phyloP scores from a whole-genome alignment of 2,329 filamentous ascomycete species.

The Colletotrichum australisinense region DNA sequence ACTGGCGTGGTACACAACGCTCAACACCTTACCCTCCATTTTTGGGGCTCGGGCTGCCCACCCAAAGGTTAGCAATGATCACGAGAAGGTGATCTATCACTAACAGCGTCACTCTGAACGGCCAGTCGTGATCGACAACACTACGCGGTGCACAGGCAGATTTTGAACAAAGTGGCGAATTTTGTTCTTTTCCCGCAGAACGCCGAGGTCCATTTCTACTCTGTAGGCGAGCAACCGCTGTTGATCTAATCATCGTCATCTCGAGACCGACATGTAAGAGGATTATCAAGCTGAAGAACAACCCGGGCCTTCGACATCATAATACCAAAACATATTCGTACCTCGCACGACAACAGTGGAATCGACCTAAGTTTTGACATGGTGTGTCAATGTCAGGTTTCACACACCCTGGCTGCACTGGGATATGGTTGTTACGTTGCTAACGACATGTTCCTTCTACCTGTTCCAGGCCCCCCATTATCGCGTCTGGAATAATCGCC shows the following conservation, averaged over 20 bases:
- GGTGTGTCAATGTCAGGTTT: slow-evolving; percentile 14
- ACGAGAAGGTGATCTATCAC: slow-evolving; percentile 10
- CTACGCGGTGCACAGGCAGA: not conserved
- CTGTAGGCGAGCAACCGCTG: not conserved
- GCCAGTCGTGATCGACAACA: slow-evolving; percentile 2
- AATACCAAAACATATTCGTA: slow-evolving; percentile 3
- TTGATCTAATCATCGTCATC: not conserved
- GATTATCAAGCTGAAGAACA: not conserved
- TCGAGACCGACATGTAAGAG: not conserved
- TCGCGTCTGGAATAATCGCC: slow-evolving; percentile 10
- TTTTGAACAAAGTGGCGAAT: not conserved
- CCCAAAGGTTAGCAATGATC: slow-evolving; percentile 12
- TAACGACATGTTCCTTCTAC: not conserved
- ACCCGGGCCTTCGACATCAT: not conserved
- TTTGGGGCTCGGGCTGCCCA: not conserved
- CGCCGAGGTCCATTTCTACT: not conserved
- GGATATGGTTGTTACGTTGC: slow-evolving; percentile 11
- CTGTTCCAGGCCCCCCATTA: not conserved
- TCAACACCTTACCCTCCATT: slow-evolving; percentile 19
- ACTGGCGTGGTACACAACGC: slow-evolving; percentile 10
- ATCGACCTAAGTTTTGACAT: slow-evolving; percentile 2
- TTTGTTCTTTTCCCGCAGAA: not conserved
- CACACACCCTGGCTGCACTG: not conserved
- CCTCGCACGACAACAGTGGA: not conserved
- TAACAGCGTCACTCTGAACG: not conserved